These are phyloP conservation scores for Raffaelea ambrosiae DNA, from an alignment of 2,329 filamentous ascomycete species.

Conservation along the genomic window DNA sequence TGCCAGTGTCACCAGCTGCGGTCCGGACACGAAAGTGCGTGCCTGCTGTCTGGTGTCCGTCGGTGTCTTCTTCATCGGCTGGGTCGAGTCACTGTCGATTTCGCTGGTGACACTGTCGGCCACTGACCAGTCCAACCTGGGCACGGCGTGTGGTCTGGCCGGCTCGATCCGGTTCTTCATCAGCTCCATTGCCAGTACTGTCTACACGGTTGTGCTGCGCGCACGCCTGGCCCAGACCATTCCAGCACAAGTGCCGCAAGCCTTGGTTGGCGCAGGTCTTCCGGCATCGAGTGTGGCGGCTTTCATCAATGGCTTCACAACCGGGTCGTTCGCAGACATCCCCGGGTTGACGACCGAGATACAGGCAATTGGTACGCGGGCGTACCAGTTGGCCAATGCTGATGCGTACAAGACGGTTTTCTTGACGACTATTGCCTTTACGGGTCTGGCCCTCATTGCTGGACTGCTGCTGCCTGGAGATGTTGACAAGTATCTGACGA, in stretches of 20 bases:
- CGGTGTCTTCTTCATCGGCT: constrained; percentile 25
- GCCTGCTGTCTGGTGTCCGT: constrained; percentile 18
- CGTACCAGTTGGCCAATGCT: constrained; percentile 24
- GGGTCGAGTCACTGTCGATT: constrained; percentile 23
- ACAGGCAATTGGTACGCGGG: constrained; percentile 18
- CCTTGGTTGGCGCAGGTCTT: constrained; percentile 24
- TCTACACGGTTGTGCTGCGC: constrained; percentile 24
- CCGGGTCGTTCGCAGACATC: constrained; percentile 9
- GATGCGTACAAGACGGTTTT: constrained; percentile 26
- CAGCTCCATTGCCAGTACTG: constrained; percentile 10
- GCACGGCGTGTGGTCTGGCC: constrained; percentile 23
- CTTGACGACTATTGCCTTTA: constrained; percentile 25
- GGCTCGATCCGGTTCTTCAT: constrained; percentile 22
- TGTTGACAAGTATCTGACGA: background rate
- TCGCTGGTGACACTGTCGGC: constrained; percentile 22
- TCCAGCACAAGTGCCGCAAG: constrained; percentile 20
- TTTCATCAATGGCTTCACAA: constrained; percentile 2
- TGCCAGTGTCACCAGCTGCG: background rate
- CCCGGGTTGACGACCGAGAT: constrained; percentile 23
- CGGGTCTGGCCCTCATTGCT: constrained; percentile 19
- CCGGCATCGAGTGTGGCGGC: constrained; percentile 2
- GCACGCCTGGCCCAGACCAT: constrained; percentile 24
- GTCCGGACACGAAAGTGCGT: background rate
- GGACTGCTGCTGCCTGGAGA: background rate
- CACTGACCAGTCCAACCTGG: constrained; percentile 25